Evolutionary conservation across 176 grass and related monocot species (phyloP), one percentile per base, ranked within the genome.

Genomic region (Cenchrus fungigraminus): DNA sequence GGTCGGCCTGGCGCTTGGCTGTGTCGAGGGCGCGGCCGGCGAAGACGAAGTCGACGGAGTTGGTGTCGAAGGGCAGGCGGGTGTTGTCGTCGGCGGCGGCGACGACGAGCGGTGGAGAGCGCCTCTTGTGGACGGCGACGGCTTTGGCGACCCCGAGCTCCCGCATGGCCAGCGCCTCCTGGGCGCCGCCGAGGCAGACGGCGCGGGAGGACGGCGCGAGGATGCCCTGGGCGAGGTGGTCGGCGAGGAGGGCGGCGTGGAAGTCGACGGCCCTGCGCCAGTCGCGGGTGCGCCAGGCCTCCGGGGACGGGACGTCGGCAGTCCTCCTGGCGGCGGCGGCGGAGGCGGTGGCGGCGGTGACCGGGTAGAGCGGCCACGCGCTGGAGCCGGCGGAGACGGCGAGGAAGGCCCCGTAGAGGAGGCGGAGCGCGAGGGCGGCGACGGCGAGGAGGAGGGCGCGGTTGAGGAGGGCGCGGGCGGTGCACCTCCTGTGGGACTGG

Each of bases 101-200:
- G 45, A 88, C 80, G 81, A 88, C 88, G 12, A 95, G 80, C 7
- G 94, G 88, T 13, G 85, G 74, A 8, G 88, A 72, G 8, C 71
- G 92, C 67, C 91, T 92, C 76, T 63, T 82, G 1, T 81, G 83
- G 31, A 92, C 84, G 22, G 90, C 94, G 15, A 92, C 71, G 22
- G 91, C 80, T 46, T 57, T 47, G 55, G 65, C 37, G 2, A 95
- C 86, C 63, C 94, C 94, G n/a, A 95, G 92, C 75, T 92, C 94
- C 52, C 89, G 85, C 68, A 95, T 84, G 17, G 94, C 91, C 56
- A 95, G 68, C n/a, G 92, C 94, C 79, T 89, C 86, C 25, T 90
- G 85, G 1, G 81, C 88, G n/a, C 56, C 54, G 64, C 80, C 86
- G 13, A 95, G 75, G 78, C 88, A 95, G 49, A 95, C 80, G 6